Evolutionary conservation across 495 filamentous ascomycete genomes (phyloP).

Genomic region (Pseudoneurospora amorphoporcata): DNA sequence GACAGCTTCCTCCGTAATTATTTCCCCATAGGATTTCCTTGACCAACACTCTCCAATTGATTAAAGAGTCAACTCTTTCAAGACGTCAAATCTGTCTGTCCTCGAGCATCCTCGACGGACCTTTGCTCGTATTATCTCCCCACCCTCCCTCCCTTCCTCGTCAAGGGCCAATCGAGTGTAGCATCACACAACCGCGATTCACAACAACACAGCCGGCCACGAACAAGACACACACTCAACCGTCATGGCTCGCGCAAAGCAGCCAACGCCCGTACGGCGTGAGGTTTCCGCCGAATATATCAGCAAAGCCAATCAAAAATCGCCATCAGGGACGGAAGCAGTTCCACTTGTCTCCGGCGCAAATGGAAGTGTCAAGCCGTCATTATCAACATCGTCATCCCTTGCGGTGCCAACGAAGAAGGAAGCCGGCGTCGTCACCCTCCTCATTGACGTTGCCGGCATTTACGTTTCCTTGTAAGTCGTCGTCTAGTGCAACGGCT

Average conservation of each 20-base stretch:
- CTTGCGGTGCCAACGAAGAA: slow-evolving; percentile 19
- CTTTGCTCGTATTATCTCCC: neutral
- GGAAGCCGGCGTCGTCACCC: slow-evolving; percentile 52
- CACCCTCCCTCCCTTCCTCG: neutral
- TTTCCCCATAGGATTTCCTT: neutral
- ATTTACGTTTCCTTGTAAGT: slow-evolving; percentile 94
- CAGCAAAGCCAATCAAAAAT: slow-evolving; percentile 25
- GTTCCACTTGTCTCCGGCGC: neutral
- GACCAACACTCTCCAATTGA: neutral
- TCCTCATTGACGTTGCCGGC: slow-evolving; percentile 78
- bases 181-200: neutral
- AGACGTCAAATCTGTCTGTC: neutral
- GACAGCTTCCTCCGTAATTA: neutral
- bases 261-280: slow-evolving; percentile 54
- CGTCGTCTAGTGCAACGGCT: neutral
- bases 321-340: slow-evolving; percentile 7
- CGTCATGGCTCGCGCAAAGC: slow-evolving; percentile 63
- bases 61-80: neutral
- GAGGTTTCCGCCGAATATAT: slow-evolving; percentile 53
- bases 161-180: neutral
- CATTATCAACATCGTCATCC: neutral
- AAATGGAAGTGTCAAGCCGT: neutral
- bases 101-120: neutral
- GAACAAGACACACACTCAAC: neutral
- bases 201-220: neutral